A percentile compares a stretch with the other conserved stretches of the same genome.
These are phyloP conservation scores for Pseudocohnilembus persalinus DNA, from an alignment of 169 alveolate genomes.

Conservation along the genomic window DNA sequence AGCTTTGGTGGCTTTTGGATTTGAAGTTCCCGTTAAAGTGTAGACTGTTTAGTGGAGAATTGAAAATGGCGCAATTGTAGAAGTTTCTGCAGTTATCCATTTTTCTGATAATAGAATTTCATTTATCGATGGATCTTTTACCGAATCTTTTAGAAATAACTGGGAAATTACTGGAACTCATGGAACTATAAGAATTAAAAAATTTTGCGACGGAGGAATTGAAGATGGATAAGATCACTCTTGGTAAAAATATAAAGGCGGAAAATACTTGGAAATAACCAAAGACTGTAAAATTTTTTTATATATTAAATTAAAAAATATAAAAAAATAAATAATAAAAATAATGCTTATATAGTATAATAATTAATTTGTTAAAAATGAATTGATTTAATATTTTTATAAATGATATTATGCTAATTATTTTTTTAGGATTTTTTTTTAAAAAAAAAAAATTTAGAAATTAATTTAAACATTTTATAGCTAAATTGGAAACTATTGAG, in stretches of 20 bases:
- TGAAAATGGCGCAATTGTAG: conserved; percentile 33
- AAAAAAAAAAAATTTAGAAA: no score
- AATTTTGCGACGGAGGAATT: not conserved
- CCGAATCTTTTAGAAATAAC: not conserved
- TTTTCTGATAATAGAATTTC: conserved; percentile 33
- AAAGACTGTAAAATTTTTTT: not conserved
- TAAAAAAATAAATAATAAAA: no score
- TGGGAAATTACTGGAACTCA: not conserved
- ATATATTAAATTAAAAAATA: no score
- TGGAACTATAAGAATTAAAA: not conserved
- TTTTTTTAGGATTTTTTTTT: no score
- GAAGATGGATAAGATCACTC: not conserved
- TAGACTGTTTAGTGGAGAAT: not conserved
- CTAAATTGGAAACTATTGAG: not conserved
- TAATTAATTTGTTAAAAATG: no score
- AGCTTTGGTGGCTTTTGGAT: conserved; percentile 26
- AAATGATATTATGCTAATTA: no score
- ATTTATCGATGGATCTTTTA: not conserved
- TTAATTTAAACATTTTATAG: not conserved
- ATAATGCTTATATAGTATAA: no score
- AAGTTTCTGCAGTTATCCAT: conserved; percentile 17
- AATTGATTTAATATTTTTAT: no score
- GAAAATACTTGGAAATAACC: not conserved
- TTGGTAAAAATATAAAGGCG: not conserved
- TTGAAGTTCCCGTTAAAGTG: conserved; percentile 30